A percentile compares a stretch with the other conserved stretches of the same genome.
Evolutionary conservation across 441 rosid genomes (phyloP).

Genomic region (Omphalea diandra): DNA sequence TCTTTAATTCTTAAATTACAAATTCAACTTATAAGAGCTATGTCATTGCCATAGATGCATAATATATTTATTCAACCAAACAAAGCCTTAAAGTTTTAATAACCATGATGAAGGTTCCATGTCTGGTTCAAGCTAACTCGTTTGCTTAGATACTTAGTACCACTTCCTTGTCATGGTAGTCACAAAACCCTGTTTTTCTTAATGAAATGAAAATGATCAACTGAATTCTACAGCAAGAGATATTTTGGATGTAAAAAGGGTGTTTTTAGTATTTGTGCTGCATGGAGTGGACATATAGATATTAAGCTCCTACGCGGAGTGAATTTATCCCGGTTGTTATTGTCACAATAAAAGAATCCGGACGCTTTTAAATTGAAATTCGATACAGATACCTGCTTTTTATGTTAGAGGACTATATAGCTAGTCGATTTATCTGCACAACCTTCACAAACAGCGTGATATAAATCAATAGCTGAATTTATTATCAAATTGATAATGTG

Average conservation of each 20-base stretch:
- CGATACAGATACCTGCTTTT: neutral
- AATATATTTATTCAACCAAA: neutral
- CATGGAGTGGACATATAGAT: neutral
- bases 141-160: neutral
- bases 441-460: neutral
- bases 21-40: no score
- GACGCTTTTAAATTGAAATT: neutral
- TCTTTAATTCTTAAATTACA: no score
- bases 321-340: neutral
- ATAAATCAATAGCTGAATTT: neutral
- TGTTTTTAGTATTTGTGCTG: neutral
- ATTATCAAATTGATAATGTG: neutral
- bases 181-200: neutral
- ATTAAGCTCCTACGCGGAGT: neutral
- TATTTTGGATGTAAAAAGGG: neutral
- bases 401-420: neutral
- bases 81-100: neutral
- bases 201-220: neutral
- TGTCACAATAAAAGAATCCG: neutral
- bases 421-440: neutral
- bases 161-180: neutral
- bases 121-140: neutral
- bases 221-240: neutral
- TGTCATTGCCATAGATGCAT: no score
- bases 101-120: neutral